A percentile compares a stretch with the other conserved stretches of the same genome.
phyloP scores from a whole-genome alignment of 371 early-diverging fungal species.

The Zancudomyces culisetae region DNA sequence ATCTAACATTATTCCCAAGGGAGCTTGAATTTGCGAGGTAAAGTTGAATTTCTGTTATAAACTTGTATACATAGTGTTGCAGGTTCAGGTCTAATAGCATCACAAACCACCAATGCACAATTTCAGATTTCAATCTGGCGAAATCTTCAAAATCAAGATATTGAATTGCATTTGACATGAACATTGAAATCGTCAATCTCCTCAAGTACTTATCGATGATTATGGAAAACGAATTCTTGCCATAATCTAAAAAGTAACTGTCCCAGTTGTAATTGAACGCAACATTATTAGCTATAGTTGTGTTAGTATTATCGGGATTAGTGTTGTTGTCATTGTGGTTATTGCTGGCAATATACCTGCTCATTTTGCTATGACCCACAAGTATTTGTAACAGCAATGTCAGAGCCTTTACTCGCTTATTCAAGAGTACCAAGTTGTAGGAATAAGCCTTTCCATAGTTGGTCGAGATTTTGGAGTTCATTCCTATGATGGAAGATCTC shows the following conservation, averaged over 20 bases:
- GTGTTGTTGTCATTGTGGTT: no score
- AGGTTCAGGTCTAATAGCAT: neutral
- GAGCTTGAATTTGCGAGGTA: no score
- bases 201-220: neutral
- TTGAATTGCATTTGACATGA: neutral
- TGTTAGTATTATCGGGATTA: no score
- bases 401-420: neutral
- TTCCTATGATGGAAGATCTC: neutral
- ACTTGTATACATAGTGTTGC: neutral
- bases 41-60: neutral
- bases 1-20: no score
- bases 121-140: neutral
- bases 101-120: neutral
- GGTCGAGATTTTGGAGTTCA: neutral
- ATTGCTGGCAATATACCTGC: neutral
- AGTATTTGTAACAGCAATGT: neutral
- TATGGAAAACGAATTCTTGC: neutral
- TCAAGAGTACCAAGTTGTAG: neutral
- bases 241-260: neutral
- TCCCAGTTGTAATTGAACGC: slow-evolving; percentile 1
- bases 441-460: neutral
- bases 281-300: no score
- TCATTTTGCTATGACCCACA: neutral
- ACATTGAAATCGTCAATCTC: neutral
- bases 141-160: neutral